phyloP scores from a whole-genome alignment of 2,329 filamentous ascomycete species.

The Diplodia corticola region DNA sequence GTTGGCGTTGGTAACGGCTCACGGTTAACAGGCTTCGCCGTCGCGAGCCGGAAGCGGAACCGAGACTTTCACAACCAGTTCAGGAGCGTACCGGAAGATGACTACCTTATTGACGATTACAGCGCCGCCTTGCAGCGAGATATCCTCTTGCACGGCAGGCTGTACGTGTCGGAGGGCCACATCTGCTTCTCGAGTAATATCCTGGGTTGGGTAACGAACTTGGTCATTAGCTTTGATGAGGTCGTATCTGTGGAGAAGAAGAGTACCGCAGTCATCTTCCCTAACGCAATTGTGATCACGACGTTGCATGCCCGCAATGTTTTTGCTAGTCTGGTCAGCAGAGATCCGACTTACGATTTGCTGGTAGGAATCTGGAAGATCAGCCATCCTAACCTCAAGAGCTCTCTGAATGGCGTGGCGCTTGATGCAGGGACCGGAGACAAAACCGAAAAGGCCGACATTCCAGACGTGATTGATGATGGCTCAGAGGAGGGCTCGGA shows the following conservation, averaged over 20 bases:
- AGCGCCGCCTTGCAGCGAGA: constrained; percentile 95
- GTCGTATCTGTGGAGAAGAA: constrained; percentile 96
- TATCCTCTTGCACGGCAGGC: constrained; percentile 86
- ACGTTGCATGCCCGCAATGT: constrained; percentile 93
- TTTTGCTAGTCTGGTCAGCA: constrained; percentile 91
- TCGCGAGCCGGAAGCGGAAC: constrained; percentile 94
- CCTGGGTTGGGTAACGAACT: constrained; percentile 93
- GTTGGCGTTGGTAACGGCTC: constrained; percentile 57
- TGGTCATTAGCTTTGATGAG: constrained; percentile 98
- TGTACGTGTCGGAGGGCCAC: constrained; percentile 96
- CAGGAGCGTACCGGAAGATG: constrained; percentile 95
- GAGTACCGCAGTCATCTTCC: constrained; percentile 91
- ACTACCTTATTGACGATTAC: constrained; percentile 97
- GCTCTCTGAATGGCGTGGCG: constrained; percentile 83
- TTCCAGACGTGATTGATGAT: constrained; percentile 40
- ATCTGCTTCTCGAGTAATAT: constrained; percentile 99
- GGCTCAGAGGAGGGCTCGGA: constrained; percentile 65
- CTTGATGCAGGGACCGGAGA: constrained; percentile 79
- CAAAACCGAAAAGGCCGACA: constrained; percentile 81
- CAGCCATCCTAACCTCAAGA: constrained; percentile 87
- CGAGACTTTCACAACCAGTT: constrained; percentile 92
- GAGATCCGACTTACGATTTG: constrained; percentile 94
- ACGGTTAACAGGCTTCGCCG: constrained; percentile 89
- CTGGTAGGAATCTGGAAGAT: constrained; percentile 99
- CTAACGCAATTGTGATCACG: constrained; percentile 95